Evolutionary conservation across 2,329 filamentous ascomycete genomes (phyloP).

Genomic region (Arthrobotrys musiformis): DNA sequence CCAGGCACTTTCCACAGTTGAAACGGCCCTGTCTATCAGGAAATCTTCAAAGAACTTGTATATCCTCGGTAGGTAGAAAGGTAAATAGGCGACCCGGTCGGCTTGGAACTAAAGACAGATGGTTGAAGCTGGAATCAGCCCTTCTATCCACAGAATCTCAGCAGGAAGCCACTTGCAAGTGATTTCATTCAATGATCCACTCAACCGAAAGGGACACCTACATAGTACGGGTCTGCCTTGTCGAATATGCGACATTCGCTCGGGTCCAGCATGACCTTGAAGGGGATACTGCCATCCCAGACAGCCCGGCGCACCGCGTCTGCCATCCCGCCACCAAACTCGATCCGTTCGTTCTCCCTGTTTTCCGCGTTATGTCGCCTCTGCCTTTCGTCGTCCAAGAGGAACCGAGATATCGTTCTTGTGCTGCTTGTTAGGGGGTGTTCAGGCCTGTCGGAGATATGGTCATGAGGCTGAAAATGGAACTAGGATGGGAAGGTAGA

Average conservation of each 20-base stretch:
- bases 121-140: conserved; percentile 47
- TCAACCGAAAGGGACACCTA: conserved; percentile 39
- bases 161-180: conserved; percentile 19
- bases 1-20: conserved; percentile 59
- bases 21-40: conserved; percentile 70
- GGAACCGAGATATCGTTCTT: not conserved
- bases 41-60: conserved; percentile 71
- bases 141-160: conserved; percentile 37
- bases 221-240: conserved; percentile 59
- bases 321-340: conserved; percentile 13
- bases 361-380: not conserved
- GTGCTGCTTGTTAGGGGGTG: not conserved
- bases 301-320: conserved; percentile 57
- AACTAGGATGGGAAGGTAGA: not conserved
- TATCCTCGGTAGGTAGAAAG: conserved; percentile 72
- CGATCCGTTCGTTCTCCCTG: not conserved
- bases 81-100: conserved; percentile 75
- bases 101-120: conserved; percentile 66
- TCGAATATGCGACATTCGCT: conserved; percentile 59
- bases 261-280: conserved; percentile 59
- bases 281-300: conserved; percentile 59
- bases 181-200: not conserved
- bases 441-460: not conserved
- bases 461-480: not conserved
- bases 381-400: too few relatives aligned